Base-by-base conservation (phyloP, 2,329 filamentous ascomycete species). In the Diatrype stigma region DNA sequence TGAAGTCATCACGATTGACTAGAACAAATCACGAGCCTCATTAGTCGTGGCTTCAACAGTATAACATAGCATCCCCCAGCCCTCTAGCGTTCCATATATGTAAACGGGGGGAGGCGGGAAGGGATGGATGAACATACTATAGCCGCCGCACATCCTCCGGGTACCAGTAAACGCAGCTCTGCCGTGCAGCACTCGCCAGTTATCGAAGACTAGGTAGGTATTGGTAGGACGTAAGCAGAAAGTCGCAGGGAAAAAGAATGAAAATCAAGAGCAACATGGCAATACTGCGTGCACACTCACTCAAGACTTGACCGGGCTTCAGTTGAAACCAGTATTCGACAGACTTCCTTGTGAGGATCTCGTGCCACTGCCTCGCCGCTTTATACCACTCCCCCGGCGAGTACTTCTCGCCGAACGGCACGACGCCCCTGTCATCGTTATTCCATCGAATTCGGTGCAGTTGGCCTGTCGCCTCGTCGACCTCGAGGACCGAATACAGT, bases 131-230 rank as follows among this genome's bases (percentile, higher is more conserved):
- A 47, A 82, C 87, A 78, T 73, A 91, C 90, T 86, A 63, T 97
- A 97, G 10, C 82, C 93, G 53, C 94, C 94, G 68, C 92, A 96
- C 64, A 99, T 89, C 58, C 92, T 84, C 58, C 94, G 78, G 64
- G 87, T 84, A 1, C 94, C 94, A 6, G 85, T 87, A 63, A 97
- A 99, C 0, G 82, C 82, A 47, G 85, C 85, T 60, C 94, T 78
- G 1, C 93, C 94, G 69, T 99, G 94, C 60, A 97, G 73, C 32
- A 96, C 87, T 52, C 94, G 81, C 91, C 93, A 96, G 64, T 99
- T 97, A 66, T 99, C 90, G 68, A 99, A 96, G 45, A 97, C 88
- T 89, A n/a, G n/a, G n/a, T n/a, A n/a, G n/a, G n/a, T n/a, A 21
- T 26, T 22, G 30, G 30, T 12, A 4, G 16, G 6, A 26, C 11